phyloP scores from a whole-genome alignment of 345 rosid species.

The Eucalyptus erythrocorys region DNA sequence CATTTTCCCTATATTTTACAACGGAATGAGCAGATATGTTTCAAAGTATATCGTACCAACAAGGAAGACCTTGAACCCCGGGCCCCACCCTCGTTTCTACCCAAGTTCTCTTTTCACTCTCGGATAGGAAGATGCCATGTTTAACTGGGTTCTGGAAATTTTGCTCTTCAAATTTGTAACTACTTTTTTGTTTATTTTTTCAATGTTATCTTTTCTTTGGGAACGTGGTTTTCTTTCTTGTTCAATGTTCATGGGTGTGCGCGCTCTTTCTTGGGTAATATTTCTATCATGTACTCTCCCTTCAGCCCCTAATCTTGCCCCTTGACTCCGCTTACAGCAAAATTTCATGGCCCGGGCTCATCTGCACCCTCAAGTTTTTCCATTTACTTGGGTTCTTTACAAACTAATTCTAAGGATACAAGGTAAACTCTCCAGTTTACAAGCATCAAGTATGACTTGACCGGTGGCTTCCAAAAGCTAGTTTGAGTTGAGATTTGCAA shows the following conservation, averaged over 20 bases:
- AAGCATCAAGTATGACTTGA: neutral
- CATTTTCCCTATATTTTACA: too few species aligned
- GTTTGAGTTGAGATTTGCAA: neutral
- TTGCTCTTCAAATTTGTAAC: neutral
- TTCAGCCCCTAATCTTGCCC: neutral
- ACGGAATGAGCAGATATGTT: too few species aligned
- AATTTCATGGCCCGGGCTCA: neutral
- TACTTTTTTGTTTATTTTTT: too few species aligned
- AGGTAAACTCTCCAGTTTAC: neutral
- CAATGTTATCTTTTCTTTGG: accelerated
- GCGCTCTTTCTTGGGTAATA: neutral
- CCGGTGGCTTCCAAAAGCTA: neutral
- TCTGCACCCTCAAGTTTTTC: neutral
- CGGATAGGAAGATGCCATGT: neutral
- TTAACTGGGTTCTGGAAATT: neutral
- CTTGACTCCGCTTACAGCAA: neutral
- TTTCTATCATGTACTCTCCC: neutral
- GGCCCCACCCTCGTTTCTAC: too few species aligned
- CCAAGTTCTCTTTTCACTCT: too few species aligned
- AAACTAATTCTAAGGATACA: too few species aligned
- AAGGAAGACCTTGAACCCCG: too few species aligned
- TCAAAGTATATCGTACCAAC: too few species aligned
- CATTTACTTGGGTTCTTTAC: too few species aligned
- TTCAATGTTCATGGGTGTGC: neutral
- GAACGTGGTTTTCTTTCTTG: neutral